Conservation (phyloP, 2,329 filamentous ascomycete species). For the Teratosphaeriaceae sp. region DNA sequence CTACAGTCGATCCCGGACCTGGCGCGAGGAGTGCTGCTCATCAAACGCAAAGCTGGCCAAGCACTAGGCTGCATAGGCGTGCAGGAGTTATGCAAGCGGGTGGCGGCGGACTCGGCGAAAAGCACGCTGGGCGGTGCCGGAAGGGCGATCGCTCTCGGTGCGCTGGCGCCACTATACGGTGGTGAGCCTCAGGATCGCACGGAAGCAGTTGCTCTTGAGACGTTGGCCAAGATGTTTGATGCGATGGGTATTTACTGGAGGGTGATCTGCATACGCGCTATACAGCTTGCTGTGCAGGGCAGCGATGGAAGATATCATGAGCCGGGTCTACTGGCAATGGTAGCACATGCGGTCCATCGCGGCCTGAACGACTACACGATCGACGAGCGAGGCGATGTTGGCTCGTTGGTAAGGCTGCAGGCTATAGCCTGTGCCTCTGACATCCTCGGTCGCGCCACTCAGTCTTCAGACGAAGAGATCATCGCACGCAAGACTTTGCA, state of each 20-base stretch:
- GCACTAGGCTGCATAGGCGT: constrained; percentile 18
- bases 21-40: constrained; percentile 10
- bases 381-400: constrained; percentile 81
- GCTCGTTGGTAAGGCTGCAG: constrained; percentile 75
- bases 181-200: constrained; percentile 14
- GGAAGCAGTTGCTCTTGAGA: constrained; percentile 24
- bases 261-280: constrained; percentile 35
- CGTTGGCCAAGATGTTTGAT: constrained; percentile 24
- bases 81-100: constrained; percentile 12
- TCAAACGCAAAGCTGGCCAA: constrained; percentile 9
- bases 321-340: constrained; percentile 4
- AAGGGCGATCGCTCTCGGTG: constrained; percentile 39
- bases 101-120: constrained; percentile 30
- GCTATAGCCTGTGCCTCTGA: constrained; percentile 58
- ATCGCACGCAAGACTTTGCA: constrained; percentile 11
- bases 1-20: constrained; percentile 18
- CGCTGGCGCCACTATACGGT: constrained; percentile 18
- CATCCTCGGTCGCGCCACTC: constrained; percentile 7
- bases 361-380: constrained; percentile 85
- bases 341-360: constrained; percentile 24
- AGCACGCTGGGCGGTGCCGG: constrained; percentile 36
- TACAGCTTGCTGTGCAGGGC: constrained; percentile 24
- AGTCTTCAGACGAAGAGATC: background rate
- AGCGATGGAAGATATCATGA: constrained; percentile 6
- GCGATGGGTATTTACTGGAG: constrained; percentile 38